Conservation (phyloP, 1,284 basidiomycete genomes). For the Ustilago hordei region DNA sequence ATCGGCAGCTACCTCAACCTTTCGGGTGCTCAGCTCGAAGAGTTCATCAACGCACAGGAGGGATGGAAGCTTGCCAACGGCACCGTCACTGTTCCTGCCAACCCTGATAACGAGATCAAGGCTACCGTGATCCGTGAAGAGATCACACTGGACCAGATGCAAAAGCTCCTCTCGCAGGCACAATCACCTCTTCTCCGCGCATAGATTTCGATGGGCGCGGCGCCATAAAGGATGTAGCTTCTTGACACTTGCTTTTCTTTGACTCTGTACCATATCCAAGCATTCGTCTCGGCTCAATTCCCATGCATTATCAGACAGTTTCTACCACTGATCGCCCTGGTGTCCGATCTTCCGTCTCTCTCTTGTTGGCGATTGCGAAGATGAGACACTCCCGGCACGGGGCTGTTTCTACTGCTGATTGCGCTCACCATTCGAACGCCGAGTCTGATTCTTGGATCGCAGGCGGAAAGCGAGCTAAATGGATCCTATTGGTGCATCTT, state of each 20-base stretch:
- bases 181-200: conserved; percentile 48
- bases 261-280: conserved; percentile 47
- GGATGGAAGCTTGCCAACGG: conserved; percentile 82
- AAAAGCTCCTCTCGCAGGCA: conserved; percentile 60
- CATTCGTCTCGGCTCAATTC: conserved; percentile 30
- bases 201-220: conserved; percentile 5
- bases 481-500: no score
- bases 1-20: conserved; percentile 81
- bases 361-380: no score
- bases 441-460: no score
- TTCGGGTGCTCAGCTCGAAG: conserved; percentile 76
- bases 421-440: no score
- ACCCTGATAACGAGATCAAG: conserved; percentile 82
- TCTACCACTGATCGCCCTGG: not conserved
- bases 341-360: no score
- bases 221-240: conserved; percentile 10
- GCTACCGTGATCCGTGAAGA: conserved; percentile 92
- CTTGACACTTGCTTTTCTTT: conserved; percentile 20
- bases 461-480: no score
- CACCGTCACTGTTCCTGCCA: conserved; percentile 77
- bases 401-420: no score
- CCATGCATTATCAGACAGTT: conserved; percentile 15
- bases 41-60: conserved; percentile 76
- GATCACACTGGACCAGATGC: conserved; percentile 79
- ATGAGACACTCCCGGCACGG: no score